Conservation (phyloP, 768 basidiomycete species). For the Bullera alba region DNA sequence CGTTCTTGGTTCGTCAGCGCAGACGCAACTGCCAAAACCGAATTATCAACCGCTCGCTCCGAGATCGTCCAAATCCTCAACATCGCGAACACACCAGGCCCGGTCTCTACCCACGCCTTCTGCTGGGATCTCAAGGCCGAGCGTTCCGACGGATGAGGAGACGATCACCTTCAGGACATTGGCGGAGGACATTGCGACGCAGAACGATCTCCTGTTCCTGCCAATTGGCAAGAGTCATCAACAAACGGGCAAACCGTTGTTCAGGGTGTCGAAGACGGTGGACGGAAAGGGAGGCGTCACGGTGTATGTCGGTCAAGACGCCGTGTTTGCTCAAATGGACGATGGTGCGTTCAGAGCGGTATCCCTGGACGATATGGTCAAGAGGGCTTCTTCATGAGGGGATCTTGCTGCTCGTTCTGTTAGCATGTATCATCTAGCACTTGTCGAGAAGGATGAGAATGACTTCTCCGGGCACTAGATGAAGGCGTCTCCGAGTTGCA, state of each 20-base stretch:
- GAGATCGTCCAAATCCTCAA: slow-evolving; percentile 42
- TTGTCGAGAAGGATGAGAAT: too few relatives aligned
- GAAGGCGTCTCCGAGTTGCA: too few relatives aligned
- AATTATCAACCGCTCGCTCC: slow-evolving; percentile 50
- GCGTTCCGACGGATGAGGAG: background rate
- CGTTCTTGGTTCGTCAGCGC: slow-evolving; percentile 72
- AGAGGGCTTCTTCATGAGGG: slow-evolving; percentile 34
- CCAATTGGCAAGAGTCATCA: slow-evolving; percentile 80
- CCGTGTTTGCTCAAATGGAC: slow-evolving; percentile 71
- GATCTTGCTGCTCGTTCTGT: too few relatives aligned
- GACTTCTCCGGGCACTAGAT: too few relatives aligned
- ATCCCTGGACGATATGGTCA: slow-evolving; percentile 80
- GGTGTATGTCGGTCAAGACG: slow-evolving; percentile 86
- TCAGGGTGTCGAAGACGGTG: slow-evolving; percentile 65
- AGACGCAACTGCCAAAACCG: slow-evolving; percentile 53
- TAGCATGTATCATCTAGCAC: too few relatives aligned
- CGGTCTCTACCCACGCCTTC: slow-evolving; percentile 1
- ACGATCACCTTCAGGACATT: slow-evolving; percentile 90
- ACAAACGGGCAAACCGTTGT: slow-evolving; percentile 79
- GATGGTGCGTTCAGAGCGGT: slow-evolving; percentile 61
- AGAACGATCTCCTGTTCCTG: slow-evolving; percentile 80
- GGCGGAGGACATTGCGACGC: slow-evolving; percentile 80
- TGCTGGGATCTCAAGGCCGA: background rate
- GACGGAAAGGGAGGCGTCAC: slow-evolving; percentile 81
- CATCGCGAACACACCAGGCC: slow-evolving; percentile 6